Base-by-base conservation (phyloP, 768 basidiomycete genomes). In the Gyrodon lividus region DNA sequence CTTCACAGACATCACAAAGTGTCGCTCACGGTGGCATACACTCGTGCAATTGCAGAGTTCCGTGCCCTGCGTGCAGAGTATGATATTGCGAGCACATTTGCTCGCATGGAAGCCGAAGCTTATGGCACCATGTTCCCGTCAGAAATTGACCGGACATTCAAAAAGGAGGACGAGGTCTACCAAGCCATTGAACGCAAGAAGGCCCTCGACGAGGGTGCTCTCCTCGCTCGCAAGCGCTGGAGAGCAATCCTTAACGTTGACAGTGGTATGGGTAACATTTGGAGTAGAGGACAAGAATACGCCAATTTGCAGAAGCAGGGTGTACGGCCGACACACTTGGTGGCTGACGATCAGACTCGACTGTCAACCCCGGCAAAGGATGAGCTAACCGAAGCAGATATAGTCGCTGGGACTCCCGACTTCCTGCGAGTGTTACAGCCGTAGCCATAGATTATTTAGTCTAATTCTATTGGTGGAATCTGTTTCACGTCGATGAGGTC, bases 1-100 rank as follows among this genome's bases (percentile, higher is more conserved):
- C 76, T 98, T 13, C 81, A 92, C 67, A 70, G 81, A 54, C 56
- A 80, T 51, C 87, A 92, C 64, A 52, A 66, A 6, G 48, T 83
- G 28, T 75, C 90, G 0, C 74, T 97, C 24, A 83, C 88, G 4
- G 70, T 84, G 41, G 96, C 97, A 12, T 99, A 99, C 68, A 77
- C 79, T 2, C 72, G 75, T 10, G 87, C 92, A 24, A 77, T 94
- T 9, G 77, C 83, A 5, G 92, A 98, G 69, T 99, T 94, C 72
- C 88, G 91, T 41, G 76, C 91, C 14, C 78, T 99, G 35, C 86
- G 94, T 34, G 85, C 92, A 31, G 87, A 91, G 68, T 86, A 89
- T 60, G 82, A 92, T 60, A 78, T 92, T 43, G 79, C 90, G 2
- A 84, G 82, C 34, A 74, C 77, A 3, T 82, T 91, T 46, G 95